Evolutionary conservation across 805 yeast genomes (phyloP).

Genomic region (Nakazawaea holstii): DNA sequence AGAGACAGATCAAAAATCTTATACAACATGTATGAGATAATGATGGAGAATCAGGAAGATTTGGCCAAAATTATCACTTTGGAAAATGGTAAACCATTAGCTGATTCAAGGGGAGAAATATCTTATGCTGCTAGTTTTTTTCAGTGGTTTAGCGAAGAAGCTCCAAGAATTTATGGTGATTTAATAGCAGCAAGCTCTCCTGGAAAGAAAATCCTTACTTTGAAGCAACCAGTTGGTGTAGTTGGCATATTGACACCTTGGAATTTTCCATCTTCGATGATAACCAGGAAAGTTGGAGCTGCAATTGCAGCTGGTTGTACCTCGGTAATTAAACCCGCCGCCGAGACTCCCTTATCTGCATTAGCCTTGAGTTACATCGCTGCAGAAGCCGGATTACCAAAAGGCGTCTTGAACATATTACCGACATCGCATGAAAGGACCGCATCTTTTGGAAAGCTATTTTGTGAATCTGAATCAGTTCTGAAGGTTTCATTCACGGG

Average conservation of each 20-base stretch:
- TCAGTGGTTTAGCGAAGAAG: conserved; percentile 87
- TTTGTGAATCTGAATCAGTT: conserved; percentile 52
- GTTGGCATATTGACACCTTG: conserved; percentile 79
- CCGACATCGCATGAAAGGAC: conserved; percentile 39
- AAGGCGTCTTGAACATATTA: conserved; percentile 62
- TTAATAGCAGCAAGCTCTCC: conserved; percentile 50
- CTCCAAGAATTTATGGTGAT: conserved; percentile 68
- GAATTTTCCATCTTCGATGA: conserved; percentile 83
- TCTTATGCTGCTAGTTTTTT: conserved; percentile 67
- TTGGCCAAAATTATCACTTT: conserved; percentile 57
- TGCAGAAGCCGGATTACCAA: conserved; percentile 65
- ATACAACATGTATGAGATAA: conserved; percentile 43
- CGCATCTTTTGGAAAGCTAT: conserved; percentile 45
- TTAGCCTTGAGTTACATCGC: conserved; percentile 59
- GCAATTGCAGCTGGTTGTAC: conserved; percentile 81
- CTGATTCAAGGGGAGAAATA: conserved; percentile 72
- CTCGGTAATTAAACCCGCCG: conserved; percentile 70
- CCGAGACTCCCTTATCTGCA: conserved; percentile 71
- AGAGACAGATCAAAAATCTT: conserved; percentile 52
- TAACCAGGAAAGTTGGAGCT: conserved; percentile 68
- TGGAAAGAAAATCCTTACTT: conserved; percentile 45
- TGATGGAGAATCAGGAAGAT: conserved; percentile 56
- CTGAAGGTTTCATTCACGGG: conserved; percentile 76
- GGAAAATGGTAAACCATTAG: conserved; percentile 72
- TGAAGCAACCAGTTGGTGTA: conserved; percentile 76